Percentiles rank a stretch among this genome's conserved stretches.
These are phyloP conservation scores for Ceriops zippeliana DNA, from an alignment of 345 rosid species.

Conservation along the genomic window DNA sequence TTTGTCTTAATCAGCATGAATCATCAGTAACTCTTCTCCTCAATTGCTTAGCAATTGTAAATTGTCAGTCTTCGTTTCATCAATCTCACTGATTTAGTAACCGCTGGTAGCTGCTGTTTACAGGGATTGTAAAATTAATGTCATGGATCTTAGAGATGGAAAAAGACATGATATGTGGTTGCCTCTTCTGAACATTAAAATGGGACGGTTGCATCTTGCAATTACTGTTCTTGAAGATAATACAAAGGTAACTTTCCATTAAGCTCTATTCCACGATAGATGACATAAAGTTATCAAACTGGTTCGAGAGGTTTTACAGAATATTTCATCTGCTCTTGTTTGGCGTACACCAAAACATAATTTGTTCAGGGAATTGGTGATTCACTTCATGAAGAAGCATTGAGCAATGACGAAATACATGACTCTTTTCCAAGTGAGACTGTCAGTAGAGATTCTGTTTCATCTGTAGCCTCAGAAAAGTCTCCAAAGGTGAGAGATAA, in stretches of 20 bases:
- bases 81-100: too few species aligned
- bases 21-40: too few species aligned
- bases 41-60: background rate
- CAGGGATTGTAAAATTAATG: conserved; percentile 61
- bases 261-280: background rate
- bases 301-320: background rate
- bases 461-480: conserved; percentile 43
- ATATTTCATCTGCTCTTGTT: background rate
- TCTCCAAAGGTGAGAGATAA: conserved; percentile 49
- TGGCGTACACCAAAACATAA: conserved; percentile 16
- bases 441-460: conserved; percentile 39
- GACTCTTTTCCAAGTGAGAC: conserved; percentile 36
- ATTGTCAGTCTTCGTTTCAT: background rate
- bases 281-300: background rate
- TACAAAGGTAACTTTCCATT: conserved; percentile 41
- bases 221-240: conserved; percentile 58
- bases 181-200: conserved; percentile 70
- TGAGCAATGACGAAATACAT: conserved; percentile 33
- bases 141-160: conserved; percentile 61
- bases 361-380: conserved; percentile 33
- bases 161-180: conserved; percentile 88
- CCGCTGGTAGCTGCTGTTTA: conserved; percentile 6
- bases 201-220: conserved; percentile 80
- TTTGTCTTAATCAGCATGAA: too few species aligned
- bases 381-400: conserved; percentile 30